Base-by-base conservation (phyloP, 768 basidiomycete genomes). In the Rhizopogon vulgaris region DNA sequence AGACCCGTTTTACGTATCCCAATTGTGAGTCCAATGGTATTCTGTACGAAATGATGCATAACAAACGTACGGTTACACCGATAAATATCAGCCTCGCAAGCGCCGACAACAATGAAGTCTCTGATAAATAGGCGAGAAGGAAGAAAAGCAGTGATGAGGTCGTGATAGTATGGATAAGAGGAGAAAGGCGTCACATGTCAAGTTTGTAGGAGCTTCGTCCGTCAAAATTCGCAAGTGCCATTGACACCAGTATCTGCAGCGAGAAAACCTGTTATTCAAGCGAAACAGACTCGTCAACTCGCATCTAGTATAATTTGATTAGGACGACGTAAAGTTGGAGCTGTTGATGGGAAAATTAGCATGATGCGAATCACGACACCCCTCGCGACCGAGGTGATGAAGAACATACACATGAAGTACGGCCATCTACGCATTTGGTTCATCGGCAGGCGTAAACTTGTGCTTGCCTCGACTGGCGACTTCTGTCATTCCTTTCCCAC, bases 401-500 rank as follows among this genome's bases (percentile, higher is more conserved):
- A 22, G 15, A 9, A 17, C 63, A 50, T 11, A 56, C 59, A 47
- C 32, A 41, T 41, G 17, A 17, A 17, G 28, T 43, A 22, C 38
- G 49, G 5, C 51, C 39, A 47, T 36, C 64, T 63, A 69, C 51
- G 58, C 63, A 52, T 56, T 55, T 22, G 76, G 68, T 9, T 82
- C 84, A 6, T 80, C 80, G 32, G 55, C 62, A 0, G 68, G 56
- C 46, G 73, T 70, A 63, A 91, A 93, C 63, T 90, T 90, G 68
- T 91, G 89, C 62, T 91, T 92, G 56, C 73, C 77, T 58, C 78
- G 75, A 28, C 74, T 63, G n/a, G 75, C 77, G 4, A 82, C 79
- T 62, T 84, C 84, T 40, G 89, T 92, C 88, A 93, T 90, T 18
- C 89, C 90, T 69, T 87, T 87, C 8, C 91, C 91, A 60, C 87